phyloP scores from a whole-genome alignment of 2,329 filamentous ascomycete genomes.

The Claviceps pazoutovae region DNA sequence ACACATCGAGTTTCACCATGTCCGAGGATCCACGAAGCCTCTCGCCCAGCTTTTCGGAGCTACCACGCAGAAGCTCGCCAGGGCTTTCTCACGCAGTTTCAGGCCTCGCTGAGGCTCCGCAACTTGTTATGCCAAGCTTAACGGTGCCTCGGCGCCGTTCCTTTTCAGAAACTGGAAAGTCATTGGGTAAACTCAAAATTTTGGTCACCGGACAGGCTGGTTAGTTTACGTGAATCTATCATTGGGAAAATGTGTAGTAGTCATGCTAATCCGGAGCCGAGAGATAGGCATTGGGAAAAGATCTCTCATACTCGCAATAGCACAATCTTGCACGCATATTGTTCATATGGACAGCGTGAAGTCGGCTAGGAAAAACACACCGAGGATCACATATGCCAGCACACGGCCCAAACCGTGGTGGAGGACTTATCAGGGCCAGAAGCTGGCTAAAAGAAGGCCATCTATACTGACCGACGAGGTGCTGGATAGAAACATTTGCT shows the following conservation, averaged over 20 bases:
- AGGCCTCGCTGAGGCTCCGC: slow-evolving; percentile 33
- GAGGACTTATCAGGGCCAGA: slow-evolving; percentile 68
- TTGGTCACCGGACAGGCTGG: slow-evolving; percentile 69
- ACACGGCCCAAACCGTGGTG: slow-evolving; percentile 77
- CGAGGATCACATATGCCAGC: slow-evolving; percentile 62
- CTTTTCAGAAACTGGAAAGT: slow-evolving; percentile 77
- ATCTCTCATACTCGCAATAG: slow-evolving; percentile 74
- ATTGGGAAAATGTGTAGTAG: not conserved
- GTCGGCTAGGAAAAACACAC: slow-evolving; percentile 16
- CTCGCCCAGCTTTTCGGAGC: slow-evolving; percentile 10
- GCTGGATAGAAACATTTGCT: slow-evolving; percentile 83
- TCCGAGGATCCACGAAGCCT: slow-evolving; percentile 18
- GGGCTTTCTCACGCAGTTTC: slow-evolving; percentile 8
- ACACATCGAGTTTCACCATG: slow-evolving; percentile 33
- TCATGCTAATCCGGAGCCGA: not conserved
- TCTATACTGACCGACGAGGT: slow-evolving; percentile 55
- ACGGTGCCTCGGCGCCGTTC: slow-evolving; percentile 78
- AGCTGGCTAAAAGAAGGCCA: slow-evolving; percentile 44
- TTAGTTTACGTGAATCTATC: slow-evolving; percentile 19
- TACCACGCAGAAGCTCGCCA: slow-evolving; percentile 9
- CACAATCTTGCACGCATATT: slow-evolving; percentile 78
- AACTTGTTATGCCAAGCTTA: slow-evolving; percentile 97
- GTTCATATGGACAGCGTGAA: slow-evolving; percentile 71
- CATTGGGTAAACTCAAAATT: slow-evolving; percentile 77
- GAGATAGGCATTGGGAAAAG: slow-evolving; percentile 68